These are phyloP conservation scores for Irpex sp. DNA, from an alignment of 1,284 basidiomycete species.

Conservation along the genomic window DNA sequence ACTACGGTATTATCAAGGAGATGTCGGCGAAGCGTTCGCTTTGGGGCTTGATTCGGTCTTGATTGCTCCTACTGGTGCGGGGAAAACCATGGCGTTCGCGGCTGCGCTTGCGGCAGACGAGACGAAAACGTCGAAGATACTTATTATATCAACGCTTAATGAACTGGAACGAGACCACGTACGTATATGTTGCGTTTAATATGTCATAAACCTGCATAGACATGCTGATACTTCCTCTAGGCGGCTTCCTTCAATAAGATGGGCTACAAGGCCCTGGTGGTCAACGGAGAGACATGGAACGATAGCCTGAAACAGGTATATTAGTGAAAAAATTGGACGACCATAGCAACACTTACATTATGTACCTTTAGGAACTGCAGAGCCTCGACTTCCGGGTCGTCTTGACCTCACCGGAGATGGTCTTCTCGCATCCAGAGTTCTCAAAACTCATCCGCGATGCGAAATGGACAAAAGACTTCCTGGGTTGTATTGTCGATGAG, in stretches of 20 bases:
- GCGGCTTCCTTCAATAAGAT: slow-evolving; percentile 24
- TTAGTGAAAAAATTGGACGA: background rate
- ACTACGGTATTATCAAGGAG: slow-evolving; percentile 30
- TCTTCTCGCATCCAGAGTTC: slow-evolving; percentile 27
- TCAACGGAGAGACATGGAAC: slow-evolving; percentile 31
- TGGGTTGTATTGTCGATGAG: slow-evolving; percentile 32
- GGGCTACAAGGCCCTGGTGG: slow-evolving; percentile 23
- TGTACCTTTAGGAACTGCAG: slow-evolving; percentile 19
- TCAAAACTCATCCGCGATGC: slow-evolving; percentile 18
- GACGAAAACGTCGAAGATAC: slow-evolving; percentile 17
- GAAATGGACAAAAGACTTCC: slow-evolving; percentile 20
- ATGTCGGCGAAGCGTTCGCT: slow-evolving; percentile 29
- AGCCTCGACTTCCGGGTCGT: slow-evolving; percentile 23
- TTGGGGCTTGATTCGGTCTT: slow-evolving; percentile 31
- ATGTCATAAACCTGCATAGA: background rate
- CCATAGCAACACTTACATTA: background rate
- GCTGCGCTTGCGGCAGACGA: slow-evolving; percentile 22
- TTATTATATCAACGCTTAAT: slow-evolving; percentile 33
- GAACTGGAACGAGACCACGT: slow-evolving; percentile 25
- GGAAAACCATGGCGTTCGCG: slow-evolving; percentile 35
- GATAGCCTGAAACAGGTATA: slow-evolving; percentile 19
- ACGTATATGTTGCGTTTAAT: slow-evolving; percentile 1
- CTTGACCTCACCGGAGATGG: slow-evolving; percentile 35
- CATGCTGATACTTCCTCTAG: slow-evolving; percentile 3
- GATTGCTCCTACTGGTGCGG: slow-evolving; percentile 31